Evolutionary conservation across 179 eudicot genomes (phyloP).

Genomic region (Camellia oleifera): DNA sequence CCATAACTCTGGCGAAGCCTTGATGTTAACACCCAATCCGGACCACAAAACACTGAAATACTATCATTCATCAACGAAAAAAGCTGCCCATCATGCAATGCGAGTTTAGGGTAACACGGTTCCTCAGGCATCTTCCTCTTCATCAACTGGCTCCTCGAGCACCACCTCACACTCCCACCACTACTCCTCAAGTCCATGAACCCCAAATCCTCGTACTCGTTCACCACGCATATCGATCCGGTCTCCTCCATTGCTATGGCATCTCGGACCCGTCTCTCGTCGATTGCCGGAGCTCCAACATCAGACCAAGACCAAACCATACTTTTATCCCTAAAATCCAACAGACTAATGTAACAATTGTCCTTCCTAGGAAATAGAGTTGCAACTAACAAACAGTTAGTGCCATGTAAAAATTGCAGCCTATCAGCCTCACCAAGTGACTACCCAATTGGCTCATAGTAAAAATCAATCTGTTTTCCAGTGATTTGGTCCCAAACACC

Average conservation of each 20-base stretch:
- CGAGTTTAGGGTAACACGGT: constrained; percentile 83
- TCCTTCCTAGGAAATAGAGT: constrained; percentile 70
- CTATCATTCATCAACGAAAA: constrained; percentile 84
- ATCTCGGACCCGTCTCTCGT: constrained; percentile 66
- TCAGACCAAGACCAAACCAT: constrained; percentile 89
- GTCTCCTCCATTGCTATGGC: constrained; percentile 72
- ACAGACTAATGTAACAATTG: constrained; percentile 67
- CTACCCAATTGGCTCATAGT: constrained; percentile 73
- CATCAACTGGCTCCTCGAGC: constrained; percentile 65
- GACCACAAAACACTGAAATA: constrained; percentile 79
- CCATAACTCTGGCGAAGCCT: constrained; percentile 60
- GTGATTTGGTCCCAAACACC: constrained; percentile 78
- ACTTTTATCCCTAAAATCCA: constrained; percentile 62
- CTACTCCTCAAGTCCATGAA: constrained; percentile 74
- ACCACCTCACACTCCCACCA: constrained; percentile 60
- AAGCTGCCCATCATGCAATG: constrained; percentile 61
- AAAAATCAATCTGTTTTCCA: constrained; percentile 70
- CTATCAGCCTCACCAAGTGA: constrained; percentile 79
- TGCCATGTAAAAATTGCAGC: constrained; percentile 63
- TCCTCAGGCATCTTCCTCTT: constrained; percentile 63
- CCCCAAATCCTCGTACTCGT: constrained; percentile 86
- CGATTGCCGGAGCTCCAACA: constrained; percentile 32
- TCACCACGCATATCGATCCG: constrained; percentile 75
- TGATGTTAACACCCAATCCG: constrained; percentile 87
- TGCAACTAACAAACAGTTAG: constrained; percentile 65